Percentiles rank a stretch among this genome's conserved stretches.
Conservation (phyloP, 495 filamentous ascomycete genomes). For the Aspergillus biplanus region DNA sequence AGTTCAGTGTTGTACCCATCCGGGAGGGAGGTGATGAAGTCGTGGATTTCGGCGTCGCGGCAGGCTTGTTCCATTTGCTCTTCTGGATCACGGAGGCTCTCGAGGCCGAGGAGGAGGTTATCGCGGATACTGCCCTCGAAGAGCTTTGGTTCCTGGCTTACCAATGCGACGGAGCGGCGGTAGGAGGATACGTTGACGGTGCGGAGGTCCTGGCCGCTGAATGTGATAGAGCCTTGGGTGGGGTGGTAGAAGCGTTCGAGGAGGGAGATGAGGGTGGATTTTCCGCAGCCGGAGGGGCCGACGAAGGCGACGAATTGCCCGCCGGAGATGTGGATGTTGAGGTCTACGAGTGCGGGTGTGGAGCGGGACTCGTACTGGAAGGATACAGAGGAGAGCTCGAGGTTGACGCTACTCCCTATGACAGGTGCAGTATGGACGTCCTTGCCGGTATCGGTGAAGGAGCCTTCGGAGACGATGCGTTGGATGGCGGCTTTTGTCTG, state of each 20-base stretch:
- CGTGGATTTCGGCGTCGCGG: slow-evolving; percentile 60
- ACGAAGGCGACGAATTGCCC: slow-evolving; percentile 73
- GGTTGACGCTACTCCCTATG: neutral
- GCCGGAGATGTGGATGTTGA: slow-evolving; percentile 53
- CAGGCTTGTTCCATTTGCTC: slow-evolving; percentile 57
- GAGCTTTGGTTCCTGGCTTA: slow-evolving; percentile 66
- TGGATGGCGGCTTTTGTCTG: slow-evolving; percentile 60
- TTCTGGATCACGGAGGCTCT: slow-evolving; percentile 37
- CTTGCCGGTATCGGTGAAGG: neutral
- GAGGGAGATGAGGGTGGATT: slow-evolving; percentile 68
- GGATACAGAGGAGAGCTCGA: slow-evolving; percentile 53
- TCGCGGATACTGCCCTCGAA: slow-evolving; percentile 65
- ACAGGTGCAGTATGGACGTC: neutral
- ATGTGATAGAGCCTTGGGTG: slow-evolving; percentile 52
- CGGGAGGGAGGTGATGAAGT: slow-evolving; percentile 59
- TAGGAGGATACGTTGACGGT: slow-evolving; percentile 47
- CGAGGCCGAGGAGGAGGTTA: slow-evolving; percentile 63
- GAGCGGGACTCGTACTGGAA: slow-evolving; percentile 64
- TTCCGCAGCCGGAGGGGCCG: slow-evolving; percentile 73
- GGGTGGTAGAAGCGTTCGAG: slow-evolving; percentile 68
- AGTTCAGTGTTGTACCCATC: slow-evolving; percentile 37
- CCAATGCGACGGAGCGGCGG: slow-evolving; percentile 58
- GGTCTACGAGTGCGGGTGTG: slow-evolving; percentile 50
- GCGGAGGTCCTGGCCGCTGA: slow-evolving; percentile 54
- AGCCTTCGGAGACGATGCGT: slow-evolving; percentile 45